Evolutionary conservation across 2,329 filamentous ascomycete genomes (phyloP).

Genomic region (Aspergillus bombycis): DNA sequence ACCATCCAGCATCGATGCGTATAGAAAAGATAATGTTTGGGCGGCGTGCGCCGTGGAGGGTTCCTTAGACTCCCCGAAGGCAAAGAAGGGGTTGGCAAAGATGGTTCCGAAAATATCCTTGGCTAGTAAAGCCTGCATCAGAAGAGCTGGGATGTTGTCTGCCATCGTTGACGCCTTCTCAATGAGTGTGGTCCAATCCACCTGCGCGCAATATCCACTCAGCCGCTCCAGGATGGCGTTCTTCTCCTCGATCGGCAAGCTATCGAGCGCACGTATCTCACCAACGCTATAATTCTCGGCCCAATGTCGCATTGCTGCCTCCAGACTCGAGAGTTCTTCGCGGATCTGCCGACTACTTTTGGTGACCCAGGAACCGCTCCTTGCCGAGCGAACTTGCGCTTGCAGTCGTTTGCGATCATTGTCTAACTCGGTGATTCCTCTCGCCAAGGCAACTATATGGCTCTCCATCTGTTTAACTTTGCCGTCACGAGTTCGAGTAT

Average conservation of each 20-base stretch:
- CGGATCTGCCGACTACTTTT: conserved; percentile 8
- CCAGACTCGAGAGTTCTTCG: conserved; percentile 7
- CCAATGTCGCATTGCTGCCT: conserved; percentile 11
- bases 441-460: conserved; percentile 1
- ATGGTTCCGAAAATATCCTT: conserved; percentile 8
- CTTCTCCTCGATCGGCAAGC: neutral
- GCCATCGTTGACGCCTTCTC: neutral
- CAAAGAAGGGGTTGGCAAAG: conserved; percentile 16
- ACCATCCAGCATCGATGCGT: conserved; percentile 12
- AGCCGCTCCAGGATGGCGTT: neutral
- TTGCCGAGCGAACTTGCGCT: neutral
- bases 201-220: conserved; percentile 7
- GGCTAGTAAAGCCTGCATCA: conserved; percentile 8
- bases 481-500: neutral
- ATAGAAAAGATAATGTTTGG: conserved; percentile 1
- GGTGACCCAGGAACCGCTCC: neutral
- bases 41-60: neutral
- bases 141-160: conserved; percentile 4
- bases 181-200: conserved; percentile 4
- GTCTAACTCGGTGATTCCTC: conserved; percentile 1
- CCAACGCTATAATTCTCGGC: conserved; percentile 3
- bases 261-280: neutral
- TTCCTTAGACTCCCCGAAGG: conserved; percentile 1
- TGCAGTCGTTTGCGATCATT: conserved; percentile 9
- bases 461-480: neutral